phyloP scores from a whole-genome alignment of 1,139 yeast genomes.

The Debaryomyces nepalensis region DNA sequence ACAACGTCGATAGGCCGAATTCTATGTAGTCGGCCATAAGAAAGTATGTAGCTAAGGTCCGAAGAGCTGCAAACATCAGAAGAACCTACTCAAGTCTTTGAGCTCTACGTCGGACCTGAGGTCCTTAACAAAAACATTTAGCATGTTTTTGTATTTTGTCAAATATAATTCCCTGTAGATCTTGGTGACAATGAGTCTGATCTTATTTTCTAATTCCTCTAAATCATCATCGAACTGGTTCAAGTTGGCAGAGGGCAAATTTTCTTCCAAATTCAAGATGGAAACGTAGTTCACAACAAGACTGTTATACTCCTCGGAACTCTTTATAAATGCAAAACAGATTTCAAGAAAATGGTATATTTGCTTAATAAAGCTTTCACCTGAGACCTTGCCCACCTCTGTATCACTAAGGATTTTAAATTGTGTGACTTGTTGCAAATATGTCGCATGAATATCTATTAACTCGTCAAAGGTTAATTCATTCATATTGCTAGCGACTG shows the following conservation, averaged over 20 bases:
- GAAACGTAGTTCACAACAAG: slow-evolving; percentile 35
- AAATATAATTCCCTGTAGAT: slow-evolving; percentile 31
- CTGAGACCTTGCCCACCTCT: slow-evolving; percentile 44
- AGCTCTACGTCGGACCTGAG: slow-evolving; percentile 35
- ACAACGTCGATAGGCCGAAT: no score
- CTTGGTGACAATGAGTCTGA: slow-evolving; percentile 31
- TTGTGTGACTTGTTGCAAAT: slow-evolving; percentile 41
- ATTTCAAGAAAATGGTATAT: slow-evolving; percentile 48
- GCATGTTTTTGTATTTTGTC: slow-evolving; percentile 25
- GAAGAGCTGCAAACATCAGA: slow-evolving; percentile 12
- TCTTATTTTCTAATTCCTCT: slow-evolving; percentile 30
- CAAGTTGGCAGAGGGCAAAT: slow-evolving; percentile 8
- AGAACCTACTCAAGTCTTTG: slow-evolving; percentile 30
- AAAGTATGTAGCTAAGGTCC: slow-evolving; percentile 1
- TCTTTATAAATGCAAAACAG: slow-evolving; percentile 47
- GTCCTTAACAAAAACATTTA: slow-evolving; percentile 31
- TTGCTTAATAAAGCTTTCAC: slow-evolving; percentile 48
- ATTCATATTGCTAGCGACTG: slow-evolving; percentile 23
- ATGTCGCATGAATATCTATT: slow-evolving; percentile 43
- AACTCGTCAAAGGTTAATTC: slow-evolving; percentile 54
- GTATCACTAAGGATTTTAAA: slow-evolving; percentile 44
- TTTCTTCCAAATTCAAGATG: slow-evolving; percentile 30
- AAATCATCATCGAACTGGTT: slow-evolving; percentile 28
- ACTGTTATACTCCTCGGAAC: slow-evolving; percentile 49
- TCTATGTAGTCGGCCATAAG: no score